These are phyloP conservation scores for Plasmodium ovale DNA, from an alignment of 169 alveolate genomes.

Conservation along the genomic window DNA sequence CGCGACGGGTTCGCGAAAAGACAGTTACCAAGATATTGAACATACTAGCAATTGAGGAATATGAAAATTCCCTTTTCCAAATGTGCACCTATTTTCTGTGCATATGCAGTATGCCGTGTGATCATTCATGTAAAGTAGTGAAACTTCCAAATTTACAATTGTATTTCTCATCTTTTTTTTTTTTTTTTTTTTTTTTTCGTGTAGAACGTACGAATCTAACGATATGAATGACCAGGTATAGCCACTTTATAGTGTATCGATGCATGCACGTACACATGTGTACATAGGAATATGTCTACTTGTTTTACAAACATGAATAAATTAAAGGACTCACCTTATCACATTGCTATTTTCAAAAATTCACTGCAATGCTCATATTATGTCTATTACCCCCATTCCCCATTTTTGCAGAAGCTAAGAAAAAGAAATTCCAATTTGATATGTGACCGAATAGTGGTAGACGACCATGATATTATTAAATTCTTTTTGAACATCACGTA, in stretches of 20 bases:
- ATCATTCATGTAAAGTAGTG: not conserved
- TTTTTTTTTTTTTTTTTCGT: slow-evolving; percentile 11
- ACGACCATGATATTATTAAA: slow-evolving; percentile 69
- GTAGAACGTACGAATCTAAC: not conserved
- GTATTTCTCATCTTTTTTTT: not conserved
- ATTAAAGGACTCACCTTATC: too few relatives aligned
- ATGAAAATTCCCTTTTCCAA: not conserved
- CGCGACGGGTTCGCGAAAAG: too few relatives aligned
- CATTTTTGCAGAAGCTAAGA: slow-evolving; percentile 34
- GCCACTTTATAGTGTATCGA: not conserved
- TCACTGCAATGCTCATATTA: too few relatives aligned
- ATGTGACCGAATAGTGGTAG: slow-evolving; percentile 58
- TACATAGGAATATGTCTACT: not conserved
- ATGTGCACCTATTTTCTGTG: not conserved
- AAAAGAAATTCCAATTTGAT: slow-evolving; percentile 47
- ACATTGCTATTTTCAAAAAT: too few relatives aligned
- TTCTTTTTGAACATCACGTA: slow-evolving; percentile 58
- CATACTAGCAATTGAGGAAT: not conserved
- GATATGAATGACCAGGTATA: slow-evolving; percentile 45
- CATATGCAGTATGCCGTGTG: not conserved
- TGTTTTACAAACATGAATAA: not conserved
- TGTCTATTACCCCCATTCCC: not conserved
- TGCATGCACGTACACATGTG: not conserved
- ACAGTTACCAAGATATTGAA: too few relatives aligned
- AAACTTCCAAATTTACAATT: not conserved